Conservation (phyloP, 352 stramenopile genomes). For the Phytophthora lateralis region DNA sequence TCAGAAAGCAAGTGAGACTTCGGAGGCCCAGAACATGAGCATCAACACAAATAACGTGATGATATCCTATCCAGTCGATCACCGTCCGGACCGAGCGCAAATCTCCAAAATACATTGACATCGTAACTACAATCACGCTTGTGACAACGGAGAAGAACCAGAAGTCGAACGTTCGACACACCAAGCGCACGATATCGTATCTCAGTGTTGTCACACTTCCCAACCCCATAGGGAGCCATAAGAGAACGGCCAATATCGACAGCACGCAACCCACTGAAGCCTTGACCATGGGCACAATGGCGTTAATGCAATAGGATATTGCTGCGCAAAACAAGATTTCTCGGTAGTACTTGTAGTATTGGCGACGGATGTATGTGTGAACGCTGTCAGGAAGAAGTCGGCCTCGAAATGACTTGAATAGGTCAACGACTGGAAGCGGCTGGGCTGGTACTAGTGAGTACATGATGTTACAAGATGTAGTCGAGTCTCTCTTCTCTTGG, state of each 20-base stretch:
- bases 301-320: conserved; percentile 26
- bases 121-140: conserved; percentile 28
- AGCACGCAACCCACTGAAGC: conserved; percentile 13
- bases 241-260: conserved; percentile 20
- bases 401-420: conserved; percentile 44
- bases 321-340: conserved; percentile 22
- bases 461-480: background rate
- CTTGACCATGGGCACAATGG: conserved; percentile 27
- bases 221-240: conserved; percentile 34
- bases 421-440: conserved; percentile 36
- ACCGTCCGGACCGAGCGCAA: conserved; percentile 28
- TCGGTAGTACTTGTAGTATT: conserved; percentile 34
- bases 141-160: conserved; percentile 46
- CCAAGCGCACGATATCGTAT: conserved; percentile 42
- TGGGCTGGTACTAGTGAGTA: conserved; percentile 38
- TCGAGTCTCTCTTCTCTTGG: background rate
- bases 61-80: conserved; percentile 39
- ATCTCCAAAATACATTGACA: conserved; percentile 35
- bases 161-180: conserved; percentile 46
- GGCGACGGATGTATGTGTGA: conserved; percentile 19
- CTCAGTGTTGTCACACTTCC: conserved; percentile 37
- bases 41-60: conserved; percentile 40
- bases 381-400: conserved; percentile 25
- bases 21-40: conserved; percentile 34
- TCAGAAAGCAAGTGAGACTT: conserved; percentile 15